phyloP scores from a whole-genome alignment of 106 monocot species.

The Dendrobium nobile region DNA sequence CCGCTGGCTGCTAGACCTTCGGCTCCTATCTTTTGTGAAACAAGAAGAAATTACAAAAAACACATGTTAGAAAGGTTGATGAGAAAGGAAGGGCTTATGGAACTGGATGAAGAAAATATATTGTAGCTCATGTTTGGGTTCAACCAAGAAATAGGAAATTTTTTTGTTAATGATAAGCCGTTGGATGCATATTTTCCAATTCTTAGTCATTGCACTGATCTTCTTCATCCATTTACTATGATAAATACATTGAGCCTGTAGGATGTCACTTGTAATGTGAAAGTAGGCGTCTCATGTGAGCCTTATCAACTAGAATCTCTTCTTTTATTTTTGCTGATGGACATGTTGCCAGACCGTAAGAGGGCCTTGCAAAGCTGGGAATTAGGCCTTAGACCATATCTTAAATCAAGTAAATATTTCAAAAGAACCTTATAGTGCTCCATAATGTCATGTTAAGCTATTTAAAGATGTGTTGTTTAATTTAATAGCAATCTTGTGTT shows the following conservation, averaged over 20 bases:
- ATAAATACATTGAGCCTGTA: constrained; percentile 82
- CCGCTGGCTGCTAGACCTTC: no score
- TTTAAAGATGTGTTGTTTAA: no score
- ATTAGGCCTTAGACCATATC: constrained; percentile 65
- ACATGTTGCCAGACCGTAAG: constrained; percentile 17
- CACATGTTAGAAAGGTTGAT: constrained; percentile 77
- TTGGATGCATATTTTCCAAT: constrained; percentile 88
- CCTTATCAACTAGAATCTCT: background rate
- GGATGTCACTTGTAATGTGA: constrained; percentile 85
- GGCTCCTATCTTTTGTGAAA: constrained; percentile 12
- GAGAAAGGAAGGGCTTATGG: constrained; percentile 92
- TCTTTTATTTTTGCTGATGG: background rate
- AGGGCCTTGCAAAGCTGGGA: constrained; percentile 92
- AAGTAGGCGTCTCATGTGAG: constrained; percentile 88
- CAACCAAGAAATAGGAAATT: constrained; percentile 81
- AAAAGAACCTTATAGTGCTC: background rate
- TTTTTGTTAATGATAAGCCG: constrained; percentile 67
- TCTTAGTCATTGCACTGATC: constrained; percentile 78
- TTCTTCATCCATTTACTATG: constrained; percentile 73
- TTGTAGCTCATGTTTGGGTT: constrained; percentile 85
- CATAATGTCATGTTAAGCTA: no score
- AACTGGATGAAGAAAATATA: constrained; percentile 91
- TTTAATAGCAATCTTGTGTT: no score
- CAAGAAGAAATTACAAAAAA: constrained; percentile 74
- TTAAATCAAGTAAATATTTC: constrained; percentile 72